Base-by-base conservation (phyloP, 2,329 filamentous ascomycete genomes). In the Colletotrichum destructivum region DNA sequence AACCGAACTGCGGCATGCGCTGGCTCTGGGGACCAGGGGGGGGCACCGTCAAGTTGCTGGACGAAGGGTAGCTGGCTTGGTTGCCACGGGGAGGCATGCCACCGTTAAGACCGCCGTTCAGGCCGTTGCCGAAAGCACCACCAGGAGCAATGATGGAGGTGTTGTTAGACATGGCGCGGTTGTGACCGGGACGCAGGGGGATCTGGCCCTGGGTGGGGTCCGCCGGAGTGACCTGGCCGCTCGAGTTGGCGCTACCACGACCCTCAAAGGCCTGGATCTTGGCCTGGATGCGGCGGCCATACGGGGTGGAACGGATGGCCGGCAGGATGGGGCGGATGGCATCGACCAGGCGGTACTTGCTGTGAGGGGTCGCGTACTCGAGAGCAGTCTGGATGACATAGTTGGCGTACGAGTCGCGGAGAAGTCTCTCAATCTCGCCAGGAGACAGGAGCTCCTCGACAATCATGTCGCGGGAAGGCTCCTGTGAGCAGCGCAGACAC, bases 321-420 rank as follows among this genome's bases (percentile, higher is more conserved):
- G 94, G 93, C 49, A 98, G 85, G 73, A 97, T 91, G 0, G 95
- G 94, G 49, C 95, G 94, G 77, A 98, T 95, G 46, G 89, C 88
- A 73, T 98, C 95, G 56, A 97, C 91, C 54, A 99, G 88, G 57
- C 90, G 90, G 70, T 88, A 85, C 83, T 96, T 95, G 80, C 91
- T 92, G 40, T 90, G 87, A 8, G 89, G 87, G 66, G 95, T 94
- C 15, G 93, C 90, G 78, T 94, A 95, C 77, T 98, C 95, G 75
- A 98, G 89, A 38, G 96, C 95, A 49, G 96, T 99, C 86, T 99
- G 96, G 49, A 99, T 94, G 75, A 99, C 96, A 78, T 99, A 99
- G 84, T 99, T 99, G 81, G 94, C 96, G 79, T 94, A 99, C 0
- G 93, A 94, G 82, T 99, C 96, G 52, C 94, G 93, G 71, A 99